Conservation (phyloP, 768 basidiomycete genomes). For the Xerocomellus chrysenteron region DNA sequence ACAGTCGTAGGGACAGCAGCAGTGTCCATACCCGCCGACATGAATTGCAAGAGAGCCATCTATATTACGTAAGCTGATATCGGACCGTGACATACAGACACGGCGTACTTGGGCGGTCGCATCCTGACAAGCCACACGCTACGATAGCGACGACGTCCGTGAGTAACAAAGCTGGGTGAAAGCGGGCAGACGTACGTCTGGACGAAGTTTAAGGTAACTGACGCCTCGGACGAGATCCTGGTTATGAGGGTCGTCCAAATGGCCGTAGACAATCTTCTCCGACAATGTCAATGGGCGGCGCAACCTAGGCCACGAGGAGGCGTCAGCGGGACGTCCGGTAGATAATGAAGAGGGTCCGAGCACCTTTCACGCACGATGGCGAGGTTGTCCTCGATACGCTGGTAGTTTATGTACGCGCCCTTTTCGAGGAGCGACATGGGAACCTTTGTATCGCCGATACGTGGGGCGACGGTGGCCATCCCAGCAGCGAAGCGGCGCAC, state of each 20-base stretch:
- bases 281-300: constrained; percentile 90
- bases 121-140: constrained; percentile 92
- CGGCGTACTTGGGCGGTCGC: constrained; percentile 75
- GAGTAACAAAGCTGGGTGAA: background rate
- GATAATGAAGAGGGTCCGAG: background rate
- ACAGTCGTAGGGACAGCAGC: constrained; percentile 98
- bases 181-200: constrained; percentile 68
- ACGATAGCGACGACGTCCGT: background rate
- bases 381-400: constrained; percentile 97
- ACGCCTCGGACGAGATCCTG: constrained; percentile 90
- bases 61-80: constrained; percentile 40
- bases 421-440: constrained; percentile 85
- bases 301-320: constrained; percentile 47
- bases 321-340: background rate
- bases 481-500: constrained; percentile 57
- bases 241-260: constrained; percentile 90
- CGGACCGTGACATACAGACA: constrained; percentile 15
- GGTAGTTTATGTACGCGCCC: constrained; percentile 87
- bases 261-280: constrained; percentile 97
- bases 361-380: constrained; percentile 82
- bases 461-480: constrained; percentile 77
- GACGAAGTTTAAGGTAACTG: constrained; percentile 96
- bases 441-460: constrained; percentile 89
- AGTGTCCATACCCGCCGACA: constrained; percentile 98
- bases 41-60: constrained; percentile 99